These are phyloP conservation scores for Teratosphaeria pseudoeucalypti DNA, from an alignment of 2,329 filamentous ascomycete species.

Conservation along the genomic window DNA sequence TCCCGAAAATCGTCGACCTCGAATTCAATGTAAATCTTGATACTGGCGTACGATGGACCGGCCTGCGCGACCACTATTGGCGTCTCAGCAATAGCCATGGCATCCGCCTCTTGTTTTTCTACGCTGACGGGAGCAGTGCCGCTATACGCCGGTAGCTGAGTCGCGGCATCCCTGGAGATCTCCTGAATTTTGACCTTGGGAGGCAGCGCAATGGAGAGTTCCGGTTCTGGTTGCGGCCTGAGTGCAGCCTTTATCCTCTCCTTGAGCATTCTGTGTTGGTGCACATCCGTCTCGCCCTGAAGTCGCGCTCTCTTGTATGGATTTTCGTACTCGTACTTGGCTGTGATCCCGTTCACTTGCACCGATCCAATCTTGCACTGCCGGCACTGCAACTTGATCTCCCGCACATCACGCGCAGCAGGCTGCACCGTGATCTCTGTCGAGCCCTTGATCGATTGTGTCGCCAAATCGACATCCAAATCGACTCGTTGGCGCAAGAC, in stretches of 20 bases:
- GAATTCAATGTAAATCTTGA: constrained; percentile 66
- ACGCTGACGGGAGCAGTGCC: constrained; percentile 28
- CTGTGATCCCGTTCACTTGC: constrained; percentile 34
- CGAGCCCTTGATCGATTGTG: constrained; percentile 62
- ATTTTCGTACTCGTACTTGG: constrained; percentile 41
- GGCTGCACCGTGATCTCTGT: constrained; percentile 73
- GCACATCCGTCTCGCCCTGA: constrained; percentile 51
- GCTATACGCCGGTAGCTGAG: constrained; percentile 27
- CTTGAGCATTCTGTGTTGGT: constrained; percentile 68
- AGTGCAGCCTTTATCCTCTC: constrained; percentile 53
- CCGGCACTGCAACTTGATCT: constrained; percentile 51
- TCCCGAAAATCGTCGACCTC: constrained; percentile 65
- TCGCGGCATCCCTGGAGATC: constrained; percentile 37
- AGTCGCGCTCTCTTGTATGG: constrained; percentile 57
- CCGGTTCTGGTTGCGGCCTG: constrained; percentile 42
- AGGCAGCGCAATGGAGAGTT: constrained; percentile 50
- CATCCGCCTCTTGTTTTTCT: constrained; percentile 23
- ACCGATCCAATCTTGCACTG: constrained; percentile 49
- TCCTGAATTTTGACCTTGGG: constrained; percentile 52
- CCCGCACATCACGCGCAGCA: constrained; percentile 43
- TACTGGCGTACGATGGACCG: constrained; percentile 43
- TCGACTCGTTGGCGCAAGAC: constrained; percentile 80
- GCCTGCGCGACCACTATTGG: constrained; percentile 18
- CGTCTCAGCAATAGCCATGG: constrained; percentile 18
- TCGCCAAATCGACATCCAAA: constrained; percentile 77